Evolutionary conservation across 2,329 filamentous ascomycete genomes (phyloP).

Genomic region (Emergomyces orientalis): DNA sequence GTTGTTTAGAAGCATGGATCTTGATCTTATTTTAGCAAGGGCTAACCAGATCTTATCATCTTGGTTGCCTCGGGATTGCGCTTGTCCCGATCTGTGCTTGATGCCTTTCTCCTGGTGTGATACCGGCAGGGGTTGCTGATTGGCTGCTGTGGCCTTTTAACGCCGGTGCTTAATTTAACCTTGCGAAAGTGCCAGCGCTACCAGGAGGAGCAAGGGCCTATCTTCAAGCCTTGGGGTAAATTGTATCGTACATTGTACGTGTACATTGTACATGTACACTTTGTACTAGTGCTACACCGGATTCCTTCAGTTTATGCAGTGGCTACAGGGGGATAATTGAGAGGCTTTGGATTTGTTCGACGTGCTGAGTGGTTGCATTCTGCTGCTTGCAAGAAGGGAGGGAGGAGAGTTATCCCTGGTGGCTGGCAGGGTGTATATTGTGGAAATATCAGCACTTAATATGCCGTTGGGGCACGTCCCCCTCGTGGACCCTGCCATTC

Average conservation of each 20-base stretch:
- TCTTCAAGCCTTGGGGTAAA: too few species aligned
- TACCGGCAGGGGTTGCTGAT: not conserved
- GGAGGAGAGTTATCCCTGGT: not conserved
- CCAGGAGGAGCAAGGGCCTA: too few species aligned
- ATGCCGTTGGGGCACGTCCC: too few species aligned
- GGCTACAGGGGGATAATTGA: not conserved
- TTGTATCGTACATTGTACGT: too few species aligned
- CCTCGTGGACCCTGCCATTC: too few species aligned
- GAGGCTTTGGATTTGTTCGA: not conserved
- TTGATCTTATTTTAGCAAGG: not conserved
- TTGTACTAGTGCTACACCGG: not conserved
- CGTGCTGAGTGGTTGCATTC: not conserved
- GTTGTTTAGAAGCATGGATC: not conserved
- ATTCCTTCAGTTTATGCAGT: not conserved
- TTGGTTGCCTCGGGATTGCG: not conserved
- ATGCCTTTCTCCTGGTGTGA: not conserved
- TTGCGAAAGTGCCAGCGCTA: not conserved
- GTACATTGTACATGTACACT: too few species aligned
- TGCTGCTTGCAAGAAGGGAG: not conserved
- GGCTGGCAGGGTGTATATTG: too few species aligned
- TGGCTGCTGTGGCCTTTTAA: not conserved
- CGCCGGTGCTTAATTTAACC: not conserved
- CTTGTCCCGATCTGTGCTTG: not conserved
- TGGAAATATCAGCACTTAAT: too few species aligned
- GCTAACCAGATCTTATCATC: not conserved